phyloP scores from a whole-genome alignment of 805 yeast species.

The Scheffersomyces stipitis region DNA sequence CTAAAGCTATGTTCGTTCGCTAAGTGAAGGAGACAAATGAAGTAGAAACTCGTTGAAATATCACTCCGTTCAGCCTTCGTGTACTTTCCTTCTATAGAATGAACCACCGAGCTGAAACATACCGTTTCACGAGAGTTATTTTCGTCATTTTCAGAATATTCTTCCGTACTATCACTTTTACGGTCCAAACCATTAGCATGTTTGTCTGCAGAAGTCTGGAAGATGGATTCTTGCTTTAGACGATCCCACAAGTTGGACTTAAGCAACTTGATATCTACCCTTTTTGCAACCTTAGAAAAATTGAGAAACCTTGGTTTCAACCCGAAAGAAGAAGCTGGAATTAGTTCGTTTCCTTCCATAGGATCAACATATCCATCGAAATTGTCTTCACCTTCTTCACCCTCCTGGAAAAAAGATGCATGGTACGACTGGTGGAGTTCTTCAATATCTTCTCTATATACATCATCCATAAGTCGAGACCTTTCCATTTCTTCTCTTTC shows the following conservation, averaged over 20 bases:
- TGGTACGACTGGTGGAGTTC: conserved; percentile 20
- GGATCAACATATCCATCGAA: not conserved
- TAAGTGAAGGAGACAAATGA: conserved; percentile 7
- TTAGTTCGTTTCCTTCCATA: not conserved
- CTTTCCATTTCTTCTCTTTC: conserved; percentile 2
- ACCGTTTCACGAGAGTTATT: too few relatives aligned
- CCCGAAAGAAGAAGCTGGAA: not conserved
- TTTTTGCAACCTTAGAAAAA: conserved; percentile 1
- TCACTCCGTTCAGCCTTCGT: not conserved
- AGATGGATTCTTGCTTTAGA: not conserved
- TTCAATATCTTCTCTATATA: conserved; percentile 11
- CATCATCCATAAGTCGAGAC: conserved; percentile 5
- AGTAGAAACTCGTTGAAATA: conserved; percentile 4
- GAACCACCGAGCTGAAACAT: conserved; percentile 1
- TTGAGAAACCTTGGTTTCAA: conserved; percentile 6
- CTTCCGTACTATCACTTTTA: too few relatives aligned
- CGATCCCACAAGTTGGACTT: conserved; percentile 4
- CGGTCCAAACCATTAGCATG: too few relatives aligned
- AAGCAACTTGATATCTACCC: conserved; percentile 4
- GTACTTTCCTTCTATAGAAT: not conserved
- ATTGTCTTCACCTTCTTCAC: not conserved
- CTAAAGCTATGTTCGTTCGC: conserved; percentile 5
- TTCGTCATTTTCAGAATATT: too few relatives aligned
- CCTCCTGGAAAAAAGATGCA: conserved; percentile 12
- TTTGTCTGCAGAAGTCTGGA: not conserved